Evolutionary conservation across 306 rosid species (phyloP).

Genomic region (Lathyrus aphaca): DNA sequence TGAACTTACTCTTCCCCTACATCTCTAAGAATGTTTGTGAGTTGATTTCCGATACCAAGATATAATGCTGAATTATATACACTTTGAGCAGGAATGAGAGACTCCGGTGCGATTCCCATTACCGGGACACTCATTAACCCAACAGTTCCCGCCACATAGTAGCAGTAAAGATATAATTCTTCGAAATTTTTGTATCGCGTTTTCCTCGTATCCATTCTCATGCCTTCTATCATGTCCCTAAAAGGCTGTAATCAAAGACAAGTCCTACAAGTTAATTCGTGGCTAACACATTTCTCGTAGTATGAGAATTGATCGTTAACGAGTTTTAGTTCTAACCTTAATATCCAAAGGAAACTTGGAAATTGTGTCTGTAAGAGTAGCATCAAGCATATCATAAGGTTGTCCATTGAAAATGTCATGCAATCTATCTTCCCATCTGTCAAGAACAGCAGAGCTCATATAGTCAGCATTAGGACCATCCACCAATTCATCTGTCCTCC

Average conservation of each 20-base stretch:
- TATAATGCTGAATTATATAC: constrained; percentile 70
- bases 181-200: constrained; percentile 61
- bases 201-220: constrained; percentile 87
- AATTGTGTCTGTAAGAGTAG: constrained; percentile 71
- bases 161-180: constrained; percentile 87
- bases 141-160: constrained; percentile 91
- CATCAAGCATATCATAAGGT: constrained; percentile 82
- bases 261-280: no score
- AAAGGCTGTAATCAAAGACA: constrained; percentile 55
- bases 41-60: constrained; percentile 86
- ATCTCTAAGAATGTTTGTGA: constrained; percentile 89
- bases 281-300: not conserved
- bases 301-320: not conserved
- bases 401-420: constrained; percentile 69
- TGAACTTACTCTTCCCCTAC: constrained; percentile 88
- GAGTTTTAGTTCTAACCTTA: constrained; percentile 50
- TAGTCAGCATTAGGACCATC: constrained; percentile 79
- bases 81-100: constrained; percentile 54
- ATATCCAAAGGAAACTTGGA: constrained; percentile 73
- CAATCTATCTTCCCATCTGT: constrained; percentile 86
- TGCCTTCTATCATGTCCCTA: constrained; percentile 85
- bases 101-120: constrained; percentile 82
- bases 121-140: constrained; percentile 89
- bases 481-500: constrained; percentile 89
- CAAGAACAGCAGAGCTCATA: constrained; percentile 76